phyloP scores from a whole-genome alignment of 345 rosid genomes.

The Salix viminalis region DNA sequence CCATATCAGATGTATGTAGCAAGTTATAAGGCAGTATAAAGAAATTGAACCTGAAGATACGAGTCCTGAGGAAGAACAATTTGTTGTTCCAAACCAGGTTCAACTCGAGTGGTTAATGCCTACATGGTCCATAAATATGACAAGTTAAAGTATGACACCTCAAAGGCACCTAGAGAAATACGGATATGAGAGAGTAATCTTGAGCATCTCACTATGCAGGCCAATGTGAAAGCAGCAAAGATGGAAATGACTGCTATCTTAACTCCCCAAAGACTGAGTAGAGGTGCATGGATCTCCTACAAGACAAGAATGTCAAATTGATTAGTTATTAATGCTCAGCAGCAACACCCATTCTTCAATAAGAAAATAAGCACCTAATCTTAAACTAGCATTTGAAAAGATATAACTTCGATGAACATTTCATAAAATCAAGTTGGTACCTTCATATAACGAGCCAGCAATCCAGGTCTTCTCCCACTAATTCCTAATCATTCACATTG shows the following conservation, averaged over 20 bases:
- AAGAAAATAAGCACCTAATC: background rate
- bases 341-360: background rate
- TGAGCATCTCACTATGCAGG: conserved; percentile 70
- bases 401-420: background rate
- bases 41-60: conserved; percentile 77
- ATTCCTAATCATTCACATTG: conserved; percentile 47
- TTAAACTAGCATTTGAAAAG: background rate
- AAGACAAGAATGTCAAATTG: conserved; percentile 12
- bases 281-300: conserved; percentile 84
- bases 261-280: conserved; percentile 76
- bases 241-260: conserved; percentile 64
- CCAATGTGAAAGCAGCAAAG: conserved; percentile 72
- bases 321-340: conserved; percentile 5
- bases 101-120: conserved; percentile 85
- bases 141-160: conserved; percentile 5
- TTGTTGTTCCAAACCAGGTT: conserved; percentile 93
- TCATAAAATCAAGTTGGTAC: conserved; percentile 33
- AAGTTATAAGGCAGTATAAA: background rate
- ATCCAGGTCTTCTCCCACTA: conserved; percentile 60
- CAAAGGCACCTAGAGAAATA: conserved; percentile 5
- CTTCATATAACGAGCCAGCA: conserved; percentile 89
- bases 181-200: background rate
- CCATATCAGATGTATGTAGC: conserved; percentile 6
- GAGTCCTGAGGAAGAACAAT: conserved; percentile 96
- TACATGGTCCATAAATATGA: conserved; percentile 26